Conservation (phyloP, 176 grass and related monocot species). For the Panicum miliaceum region DNA sequence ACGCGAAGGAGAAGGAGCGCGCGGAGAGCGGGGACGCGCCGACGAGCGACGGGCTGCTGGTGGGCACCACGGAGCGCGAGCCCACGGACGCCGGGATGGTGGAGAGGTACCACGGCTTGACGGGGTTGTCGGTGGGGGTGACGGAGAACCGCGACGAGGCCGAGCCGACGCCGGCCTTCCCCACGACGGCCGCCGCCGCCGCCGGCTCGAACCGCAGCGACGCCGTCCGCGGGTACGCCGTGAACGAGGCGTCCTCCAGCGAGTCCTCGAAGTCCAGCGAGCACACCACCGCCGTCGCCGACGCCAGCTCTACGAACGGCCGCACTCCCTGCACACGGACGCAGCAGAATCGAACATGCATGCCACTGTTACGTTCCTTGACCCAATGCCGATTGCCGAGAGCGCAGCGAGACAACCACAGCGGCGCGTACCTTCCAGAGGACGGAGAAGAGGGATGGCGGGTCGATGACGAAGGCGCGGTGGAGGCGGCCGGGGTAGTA, state of each 20-base stretch:
- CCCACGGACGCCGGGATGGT: slow-evolving; percentile 57
- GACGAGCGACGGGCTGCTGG: slow-evolving; percentile 81
- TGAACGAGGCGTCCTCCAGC: slow-evolving; percentile 80
- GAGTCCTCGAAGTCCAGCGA: slow-evolving; percentile 96
- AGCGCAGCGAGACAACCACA: neutral
- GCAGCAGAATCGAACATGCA: neutral
- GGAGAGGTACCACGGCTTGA: slow-evolving; percentile 99
- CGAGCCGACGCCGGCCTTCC: slow-evolving; percentile 51
- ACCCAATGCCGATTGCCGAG: neutral
- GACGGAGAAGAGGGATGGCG: slow-evolving; percentile 90
- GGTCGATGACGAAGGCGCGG: slow-evolving; percentile 94
- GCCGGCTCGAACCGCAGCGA: slow-evolving; percentile 83
- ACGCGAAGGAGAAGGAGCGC: slow-evolving; percentile 98
- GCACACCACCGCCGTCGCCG: slow-evolving; percentile 63
- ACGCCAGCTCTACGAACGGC: slow-evolving; percentile 81
- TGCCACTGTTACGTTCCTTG: neutral
- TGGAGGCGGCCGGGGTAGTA: slow-evolving; percentile 94
- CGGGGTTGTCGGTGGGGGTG: slow-evolving; percentile 73
- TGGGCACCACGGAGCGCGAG: slow-evolving; percentile 60
- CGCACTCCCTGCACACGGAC: slow-evolving; percentile 61
- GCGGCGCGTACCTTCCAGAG: slow-evolving; percentile 81
- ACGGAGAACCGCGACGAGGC: slow-evolving; percentile 95
- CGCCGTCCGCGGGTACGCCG: slow-evolving; percentile 76
- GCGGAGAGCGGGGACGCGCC: slow-evolving; percentile 90
- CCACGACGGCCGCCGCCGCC: slow-evolving; percentile 21